Percentiles rank a stretch among this genome's conserved stretches.
phyloP scores from a whole-genome alignment of 225 moss, liverwort and hornwort species.

The Pseudisothecium myosuroides region DNA sequence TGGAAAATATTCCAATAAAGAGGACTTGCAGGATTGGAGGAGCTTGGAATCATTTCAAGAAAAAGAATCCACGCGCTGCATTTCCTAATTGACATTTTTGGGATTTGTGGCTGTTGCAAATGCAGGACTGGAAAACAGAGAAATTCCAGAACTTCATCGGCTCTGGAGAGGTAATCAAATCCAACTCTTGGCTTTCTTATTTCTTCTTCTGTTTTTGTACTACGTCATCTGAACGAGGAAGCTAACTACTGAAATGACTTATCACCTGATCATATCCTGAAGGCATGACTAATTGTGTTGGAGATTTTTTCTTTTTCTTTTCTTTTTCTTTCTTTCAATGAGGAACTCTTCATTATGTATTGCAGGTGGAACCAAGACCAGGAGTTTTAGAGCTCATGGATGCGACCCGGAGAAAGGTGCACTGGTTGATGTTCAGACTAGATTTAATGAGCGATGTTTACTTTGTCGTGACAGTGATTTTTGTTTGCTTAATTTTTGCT shows the following conservation, averaged over 20 bases:
- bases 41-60: background rate
- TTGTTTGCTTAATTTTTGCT: background rate
- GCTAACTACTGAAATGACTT: background rate
- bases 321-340: background rate
- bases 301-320: background rate
- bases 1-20: background rate
- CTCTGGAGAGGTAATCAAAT: conserved; percentile 57
- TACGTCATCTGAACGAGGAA: background rate
- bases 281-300: background rate
- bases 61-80: background rate
- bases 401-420: conserved; percentile 52
- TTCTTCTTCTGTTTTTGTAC: background rate
- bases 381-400: conserved; percentile 90
- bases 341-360: background rate
- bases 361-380: conserved; percentile 73
- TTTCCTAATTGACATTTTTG: background rate
- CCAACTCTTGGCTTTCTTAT: background rate
- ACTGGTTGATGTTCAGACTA: background rate
- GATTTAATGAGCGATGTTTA: background rate
- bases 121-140: conserved; percentile 92
- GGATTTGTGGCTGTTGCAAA: background rate
- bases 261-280: background rate
- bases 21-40: background rate
- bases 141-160: conserved; percentile 71
- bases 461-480: background rate